Base-by-base conservation (phyloP, 352 stramenopile species). In the Pythium periplocum region DNA sequence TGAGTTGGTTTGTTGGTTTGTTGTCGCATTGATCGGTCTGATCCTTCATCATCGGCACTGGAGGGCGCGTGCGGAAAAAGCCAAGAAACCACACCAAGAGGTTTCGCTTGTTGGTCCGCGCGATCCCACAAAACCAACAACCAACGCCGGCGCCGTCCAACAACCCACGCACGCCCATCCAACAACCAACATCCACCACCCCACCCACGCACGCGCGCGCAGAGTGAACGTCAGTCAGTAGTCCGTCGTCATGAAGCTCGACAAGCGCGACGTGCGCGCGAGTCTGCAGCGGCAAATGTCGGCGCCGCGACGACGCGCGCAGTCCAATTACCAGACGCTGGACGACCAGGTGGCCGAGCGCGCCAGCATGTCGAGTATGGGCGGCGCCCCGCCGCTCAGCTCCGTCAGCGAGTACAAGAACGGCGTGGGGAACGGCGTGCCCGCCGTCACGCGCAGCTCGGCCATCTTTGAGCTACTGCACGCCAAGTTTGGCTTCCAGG, bases 401-500 rank as follows among this genome's bases (percentile, higher is more conserved):
- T 26, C 43, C 32, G 47, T 32, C 51, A 55, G 48, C 52, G 43
- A n/a, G 33, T 48, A 5, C 46, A 53, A 58, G 61, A n/a, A 41
- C 42, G 43, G 46, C 60, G 12, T 41, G 61, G 31, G 59, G 48
- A 53, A 38, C 57, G 17, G 60, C 66, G 26, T 49, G 56, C 34
- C 57, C 48, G 10, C 62, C 54, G 30, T 66, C 50, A 44, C 68
- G 68, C 50, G 60, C 62, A 5, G 63, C 39, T 61, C 45, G 1
- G 74, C 67, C 49, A 72, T 83, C n/a, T 93, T 95, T 59, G 83
- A 92, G 66, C 62, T 87, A 42, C 63, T 95, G 5, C 85, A 92
- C 51, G 62, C 67, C 52, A 91, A 92, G 57, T 91, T 95, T 59
- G 83, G 83, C 59, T 95, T 95, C 64, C 85, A 95, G 68, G 73